Percentiles rank a stretch among this genome's conserved stretches.
Evolutionary conservation across 108 stramenopile species (phyloP).

Genomic region (Cylindrotheca closterium): DNA sequence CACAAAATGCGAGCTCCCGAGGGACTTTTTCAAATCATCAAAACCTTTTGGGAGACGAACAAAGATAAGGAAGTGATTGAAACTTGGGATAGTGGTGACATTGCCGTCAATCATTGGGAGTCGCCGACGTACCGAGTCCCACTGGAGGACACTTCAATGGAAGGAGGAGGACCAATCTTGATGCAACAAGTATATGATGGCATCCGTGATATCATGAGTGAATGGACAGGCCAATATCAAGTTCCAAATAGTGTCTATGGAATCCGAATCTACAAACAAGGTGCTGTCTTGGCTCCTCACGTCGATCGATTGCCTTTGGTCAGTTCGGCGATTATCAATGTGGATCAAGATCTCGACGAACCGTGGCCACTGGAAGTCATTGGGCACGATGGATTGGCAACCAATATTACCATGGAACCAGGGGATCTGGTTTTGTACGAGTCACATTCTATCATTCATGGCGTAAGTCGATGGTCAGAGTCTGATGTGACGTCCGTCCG

Average conservation of each 20-base stretch:
- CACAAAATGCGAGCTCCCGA: constrained; percentile 53
- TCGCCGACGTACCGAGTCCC: constrained; percentile 29
- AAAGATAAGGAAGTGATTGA: constrained; percentile 29
- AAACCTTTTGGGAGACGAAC: constrained; percentile 66
- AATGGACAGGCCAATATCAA: constrained; percentile 87
- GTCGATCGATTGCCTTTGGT: constrained; percentile 86
- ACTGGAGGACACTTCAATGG: constrained; percentile 18
- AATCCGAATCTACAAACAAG: constrained; percentile 77
- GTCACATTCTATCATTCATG: constrained; percentile 87
- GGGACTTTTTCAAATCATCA: constrained; percentile 40
- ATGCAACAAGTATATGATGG: constrained; percentile 47
- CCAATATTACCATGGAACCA: constrained; percentile 82
- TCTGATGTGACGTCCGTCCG: neutral
- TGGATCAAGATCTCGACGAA: constrained; percentile 90
- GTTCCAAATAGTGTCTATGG: constrained; percentile 83
- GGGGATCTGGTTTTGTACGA: constrained; percentile 94
- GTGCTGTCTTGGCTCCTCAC: constrained; percentile 79
- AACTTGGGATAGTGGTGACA: constrained; percentile 33
- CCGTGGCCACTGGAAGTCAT: constrained; percentile 92
- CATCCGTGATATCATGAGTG: constrained; percentile 68
- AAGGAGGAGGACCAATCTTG: constrained; percentile 38
- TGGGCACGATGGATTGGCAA: constrained; percentile 83
- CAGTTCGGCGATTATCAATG: constrained; percentile 51
- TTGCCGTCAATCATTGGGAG: constrained; percentile 73
- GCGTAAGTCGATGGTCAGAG: constrained; percentile 23